Evolutionary conservation across 805 yeast species (phyloP).

Genomic region (Suhomyces faveliae): DNA sequence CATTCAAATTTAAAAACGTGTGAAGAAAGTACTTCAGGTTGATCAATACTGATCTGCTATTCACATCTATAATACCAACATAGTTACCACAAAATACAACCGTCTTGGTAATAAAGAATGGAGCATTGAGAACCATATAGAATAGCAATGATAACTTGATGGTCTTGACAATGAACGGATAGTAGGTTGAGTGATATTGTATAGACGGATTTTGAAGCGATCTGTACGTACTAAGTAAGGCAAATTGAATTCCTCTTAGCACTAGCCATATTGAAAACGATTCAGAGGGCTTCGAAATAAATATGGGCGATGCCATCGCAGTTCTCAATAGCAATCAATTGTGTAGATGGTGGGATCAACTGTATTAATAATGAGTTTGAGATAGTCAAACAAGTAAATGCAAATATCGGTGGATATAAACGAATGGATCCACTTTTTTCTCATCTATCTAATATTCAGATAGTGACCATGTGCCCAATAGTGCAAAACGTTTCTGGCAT

Average conservation of each 20-base stretch:
- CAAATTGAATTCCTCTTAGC: constrained; percentile 54
- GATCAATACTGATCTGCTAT: constrained; percentile 3
- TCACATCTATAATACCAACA: neutral
- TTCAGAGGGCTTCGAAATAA: constrained; percentile 55
- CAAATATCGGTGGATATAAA: neutral
- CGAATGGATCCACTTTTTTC: neutral
- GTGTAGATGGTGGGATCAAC: too few relatives aligned
- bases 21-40: constrained; percentile 13
- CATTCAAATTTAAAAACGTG: constrained; percentile 18
- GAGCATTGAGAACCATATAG: constrained; percentile 8
- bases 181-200: neutral
- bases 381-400: neutral
- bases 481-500: neutral
- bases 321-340: neutral
- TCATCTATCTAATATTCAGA: neutral
- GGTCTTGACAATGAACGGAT: constrained; percentile 1
- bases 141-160: constrained; percentile 6
- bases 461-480: neutral
- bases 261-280: constrained; percentile 50
- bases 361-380: neutral
- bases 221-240: constrained; percentile 48
- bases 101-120: constrained; percentile 6
- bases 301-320: constrained; percentile 60
- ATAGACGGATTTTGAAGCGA: constrained; percentile 42
- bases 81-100: constrained; percentile 2